Percentiles rank a stretch among this genome's conserved stretches.
phyloP scores from a whole-genome alignment of 768 basidiomycete species.

The Xanthoconium purpureum region DNA sequence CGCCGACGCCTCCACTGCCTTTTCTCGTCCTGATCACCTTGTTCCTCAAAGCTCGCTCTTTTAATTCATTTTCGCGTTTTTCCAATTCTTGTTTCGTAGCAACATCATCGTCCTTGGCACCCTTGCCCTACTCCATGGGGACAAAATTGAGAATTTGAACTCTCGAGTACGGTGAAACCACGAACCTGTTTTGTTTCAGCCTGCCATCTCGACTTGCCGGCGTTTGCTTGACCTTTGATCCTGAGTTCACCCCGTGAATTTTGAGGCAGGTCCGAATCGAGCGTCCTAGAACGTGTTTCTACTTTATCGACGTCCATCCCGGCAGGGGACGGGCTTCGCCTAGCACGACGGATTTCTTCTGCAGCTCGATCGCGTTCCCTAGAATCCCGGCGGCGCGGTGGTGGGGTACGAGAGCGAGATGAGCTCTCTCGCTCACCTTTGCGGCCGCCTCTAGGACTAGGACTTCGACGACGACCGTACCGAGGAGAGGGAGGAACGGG shows the following conservation, averaged over 20 bases:
- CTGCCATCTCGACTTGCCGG: constrained; percentile 55
- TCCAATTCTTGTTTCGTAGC: constrained; percentile 48
- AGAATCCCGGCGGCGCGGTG: constrained; percentile 33
- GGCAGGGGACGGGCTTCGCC: constrained; percentile 27
- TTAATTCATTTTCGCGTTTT: constrained; percentile 73
- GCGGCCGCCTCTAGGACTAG: constrained; percentile 33
- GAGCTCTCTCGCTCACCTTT: constrained; percentile 25
- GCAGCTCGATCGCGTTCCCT: constrained; percentile 21
- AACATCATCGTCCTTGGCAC: constrained; percentile 2
- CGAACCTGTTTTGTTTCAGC: constrained; percentile 34
- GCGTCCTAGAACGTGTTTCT: constrained; percentile 21
- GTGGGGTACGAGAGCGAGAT: constrained; percentile 38
- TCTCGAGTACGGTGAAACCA: constrained; percentile 5
- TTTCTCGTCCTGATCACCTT: constrained; percentile 77
- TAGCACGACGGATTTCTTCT: constrained; percentile 20
- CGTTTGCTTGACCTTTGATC: constrained; percentile 71
- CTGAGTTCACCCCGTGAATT: constrained; percentile 52
- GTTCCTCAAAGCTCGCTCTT: constrained; percentile 77
- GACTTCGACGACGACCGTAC: constrained; percentile 46
- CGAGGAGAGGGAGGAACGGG: constrained; percentile 29
- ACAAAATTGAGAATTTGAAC: constrained; percentile 7
- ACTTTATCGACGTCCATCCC: constrained; percentile 24
- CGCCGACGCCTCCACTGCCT: constrained; percentile 29
- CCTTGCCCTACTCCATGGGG: constrained; percentile 21
- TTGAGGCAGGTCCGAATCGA: constrained; percentile 32